Conservation (phyloP, 805 yeast genomes). For the Zygotorulaspora danielsina region DNA sequence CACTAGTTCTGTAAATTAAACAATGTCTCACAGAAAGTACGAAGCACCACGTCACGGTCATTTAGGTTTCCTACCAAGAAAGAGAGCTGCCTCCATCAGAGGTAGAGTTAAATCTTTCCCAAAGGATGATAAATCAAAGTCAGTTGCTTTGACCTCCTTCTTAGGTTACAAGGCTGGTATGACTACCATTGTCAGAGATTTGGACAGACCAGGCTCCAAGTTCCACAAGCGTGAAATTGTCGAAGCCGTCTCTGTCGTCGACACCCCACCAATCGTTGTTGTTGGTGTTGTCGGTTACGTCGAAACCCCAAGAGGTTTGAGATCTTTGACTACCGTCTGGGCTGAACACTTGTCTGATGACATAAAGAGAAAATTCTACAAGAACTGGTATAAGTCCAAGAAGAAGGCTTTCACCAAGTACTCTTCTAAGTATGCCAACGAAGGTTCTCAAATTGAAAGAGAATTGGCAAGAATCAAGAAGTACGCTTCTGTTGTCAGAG, state of each 20-base stretch:
- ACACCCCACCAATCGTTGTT: conserved; percentile 97
- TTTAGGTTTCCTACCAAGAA: conserved; percentile 99
- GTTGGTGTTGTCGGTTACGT: conserved; percentile 99
- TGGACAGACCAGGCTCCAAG: conserved; percentile 99
- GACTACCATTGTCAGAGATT: conserved; percentile 99
- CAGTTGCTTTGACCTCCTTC: conserved; percentile 98
- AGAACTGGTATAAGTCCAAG: conserved; percentile 99
- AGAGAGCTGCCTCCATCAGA: conserved; percentile 98
- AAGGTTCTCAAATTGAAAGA: conserved; percentile 82
- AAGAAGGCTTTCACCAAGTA: conserved; percentile 99
- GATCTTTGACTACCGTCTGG: conserved; percentile 99
- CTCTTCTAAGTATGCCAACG: conserved; percentile 95
- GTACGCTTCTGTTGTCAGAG: conserved; percentile 98
- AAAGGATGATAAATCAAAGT: conserved; percentile 95
- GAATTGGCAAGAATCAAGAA: conserved; percentile 98
- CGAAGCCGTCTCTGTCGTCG: conserved; percentile 98
- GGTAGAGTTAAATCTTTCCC: conserved; percentile 99
- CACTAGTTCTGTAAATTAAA: no score
- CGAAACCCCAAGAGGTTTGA: conserved; percentile 99
- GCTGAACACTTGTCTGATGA: conserved; percentile 99
- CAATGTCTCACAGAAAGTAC: conserved; percentile 99
- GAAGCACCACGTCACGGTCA: conserved; percentile 99
- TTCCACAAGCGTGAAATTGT: conserved; percentile 99
- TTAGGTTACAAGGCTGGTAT: conserved; percentile 99
- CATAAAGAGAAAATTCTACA: conserved; percentile 99